Percentiles rank a stretch among this genome's conserved stretches.
phyloP scores from a whole-genome alignment of 2,329 filamentous ascomycete genomes.

The Aspergillus ibericus region DNA sequence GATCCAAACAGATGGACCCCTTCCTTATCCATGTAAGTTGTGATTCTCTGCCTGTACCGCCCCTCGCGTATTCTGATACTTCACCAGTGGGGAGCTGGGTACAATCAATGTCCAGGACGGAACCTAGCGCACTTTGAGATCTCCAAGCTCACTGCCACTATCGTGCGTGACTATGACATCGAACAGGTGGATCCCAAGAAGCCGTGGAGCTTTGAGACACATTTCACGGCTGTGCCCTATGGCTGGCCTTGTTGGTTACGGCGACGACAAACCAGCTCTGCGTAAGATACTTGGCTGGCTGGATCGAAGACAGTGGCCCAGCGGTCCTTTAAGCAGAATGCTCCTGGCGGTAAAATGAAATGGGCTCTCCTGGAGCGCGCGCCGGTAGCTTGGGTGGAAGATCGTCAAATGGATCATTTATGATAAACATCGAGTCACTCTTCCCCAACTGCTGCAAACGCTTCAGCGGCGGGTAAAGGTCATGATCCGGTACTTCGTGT shows the following conservation, averaged over 20 bases:
- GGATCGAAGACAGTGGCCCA: not conserved
- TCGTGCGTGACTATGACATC: slow-evolving; percentile 37
- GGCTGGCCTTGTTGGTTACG: slow-evolving; percentile 4
- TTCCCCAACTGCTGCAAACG: no score
- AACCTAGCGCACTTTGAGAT: slow-evolving; percentile 40
- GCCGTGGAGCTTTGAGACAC: slow-evolving; percentile 16
- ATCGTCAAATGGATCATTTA: no score
- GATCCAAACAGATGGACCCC: slow-evolving; percentile 8
- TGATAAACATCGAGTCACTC: no score
- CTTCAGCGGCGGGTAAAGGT: no score
- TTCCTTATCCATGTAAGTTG: slow-evolving; percentile 12
- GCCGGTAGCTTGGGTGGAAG: no score
- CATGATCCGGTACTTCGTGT: no score
- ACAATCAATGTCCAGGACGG: slow-evolving; percentile 37
- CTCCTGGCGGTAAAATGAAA: no score
- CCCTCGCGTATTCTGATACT: not conserved
- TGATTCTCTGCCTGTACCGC: no score
- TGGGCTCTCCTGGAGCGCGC: no score
- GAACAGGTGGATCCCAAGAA: slow-evolving; percentile 26
- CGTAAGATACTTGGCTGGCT: not conserved
- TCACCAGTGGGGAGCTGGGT: slow-evolving; percentile 38
- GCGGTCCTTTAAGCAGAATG: no score
- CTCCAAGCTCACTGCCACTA: slow-evolving; percentile 34
- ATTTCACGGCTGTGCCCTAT: slow-evolving; percentile 22
- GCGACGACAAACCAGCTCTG: not conserved